Conservation (phyloP, 306 rosid species). For the Prunus kanzakura region DNA sequence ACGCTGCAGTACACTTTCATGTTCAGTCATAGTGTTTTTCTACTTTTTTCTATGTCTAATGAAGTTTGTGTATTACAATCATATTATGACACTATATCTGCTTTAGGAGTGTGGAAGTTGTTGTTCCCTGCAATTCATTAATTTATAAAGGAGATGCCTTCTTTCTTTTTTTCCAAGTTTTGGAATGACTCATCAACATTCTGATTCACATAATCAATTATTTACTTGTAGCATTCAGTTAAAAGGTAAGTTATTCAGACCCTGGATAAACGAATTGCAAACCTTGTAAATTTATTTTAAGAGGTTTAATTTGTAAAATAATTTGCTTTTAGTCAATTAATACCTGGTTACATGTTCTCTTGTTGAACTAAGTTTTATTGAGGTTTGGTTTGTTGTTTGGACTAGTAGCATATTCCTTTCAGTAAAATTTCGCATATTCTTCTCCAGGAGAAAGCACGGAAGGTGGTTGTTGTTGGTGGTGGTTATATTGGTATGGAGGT, state of each 20-base stretch:
- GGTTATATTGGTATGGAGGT: slow-evolving; percentile 98
- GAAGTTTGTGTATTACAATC: background rate
- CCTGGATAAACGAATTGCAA: background rate
- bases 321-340: background rate
- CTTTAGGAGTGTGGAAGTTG: background rate
- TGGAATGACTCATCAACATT: too few relatives aligned
- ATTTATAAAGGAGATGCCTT: background rate
- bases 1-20: background rate
- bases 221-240: background rate
- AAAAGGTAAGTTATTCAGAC: background rate
- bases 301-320: background rate
- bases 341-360: background rate
- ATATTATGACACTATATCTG: background rate
- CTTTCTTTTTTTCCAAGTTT: too few relatives aligned
- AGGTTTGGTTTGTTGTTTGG: background rate
- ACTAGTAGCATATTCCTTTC: background rate
- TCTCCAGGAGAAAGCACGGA: slow-evolving; percentile 63
- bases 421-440: slow-evolving; percentile 3
- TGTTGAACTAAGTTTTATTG: background rate
- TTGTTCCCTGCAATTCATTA: background rate
- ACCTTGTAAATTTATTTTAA: background rate
- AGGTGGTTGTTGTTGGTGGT: slow-evolving; percentile 90
- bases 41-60: background rate
- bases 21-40: too few relatives aligned
- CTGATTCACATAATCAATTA: background rate